Percentiles rank a stretch among this genome's conserved stretches.
Conservation (phyloP, 2,329 filamentous ascomycete genomes). For the Aspergillus hortae region DNA sequence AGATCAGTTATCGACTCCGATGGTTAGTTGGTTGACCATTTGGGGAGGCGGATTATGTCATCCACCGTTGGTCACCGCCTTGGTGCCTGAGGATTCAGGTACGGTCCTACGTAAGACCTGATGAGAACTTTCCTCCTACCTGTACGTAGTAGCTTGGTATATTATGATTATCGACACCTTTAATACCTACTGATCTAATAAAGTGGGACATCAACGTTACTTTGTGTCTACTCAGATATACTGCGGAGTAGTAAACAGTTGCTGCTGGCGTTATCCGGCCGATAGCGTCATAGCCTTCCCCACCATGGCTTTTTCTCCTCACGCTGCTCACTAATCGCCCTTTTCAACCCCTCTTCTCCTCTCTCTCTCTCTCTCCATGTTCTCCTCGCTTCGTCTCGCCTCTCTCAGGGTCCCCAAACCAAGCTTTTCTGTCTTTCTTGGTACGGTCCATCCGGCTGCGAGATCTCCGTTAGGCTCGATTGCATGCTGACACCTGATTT, state of each 20-base stretch:
- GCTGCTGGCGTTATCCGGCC: not conserved
- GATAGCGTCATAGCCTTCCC: constrained; percentile 16
- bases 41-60: not conserved
- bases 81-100: not conserved
- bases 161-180: too few species aligned
- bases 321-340: constrained; percentile 9
- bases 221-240: too few species aligned
- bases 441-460: constrained; percentile 5
- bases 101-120: not conserved
- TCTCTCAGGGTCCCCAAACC: constrained; percentile 24
- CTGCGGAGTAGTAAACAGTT: too few species aligned
- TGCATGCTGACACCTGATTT: constrained; percentile 1
- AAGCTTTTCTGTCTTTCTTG: constrained; percentile 16
- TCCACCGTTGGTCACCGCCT: not conserved
- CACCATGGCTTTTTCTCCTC: constrained; percentile 10
- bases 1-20: not conserved
- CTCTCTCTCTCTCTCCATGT: constrained; percentile 19
- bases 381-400: constrained; percentile 16
- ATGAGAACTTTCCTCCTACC: not conserved
- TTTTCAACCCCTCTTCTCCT: constrained; percentile 11
- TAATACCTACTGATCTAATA: not conserved
- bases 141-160: too few species aligned
- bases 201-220: not conserved
- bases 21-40: not conserved
- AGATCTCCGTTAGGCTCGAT: not conserved